Evolutionary conservation across 805 yeast genomes (phyloP).

Genomic region (Yarrowia sp.): DNA sequence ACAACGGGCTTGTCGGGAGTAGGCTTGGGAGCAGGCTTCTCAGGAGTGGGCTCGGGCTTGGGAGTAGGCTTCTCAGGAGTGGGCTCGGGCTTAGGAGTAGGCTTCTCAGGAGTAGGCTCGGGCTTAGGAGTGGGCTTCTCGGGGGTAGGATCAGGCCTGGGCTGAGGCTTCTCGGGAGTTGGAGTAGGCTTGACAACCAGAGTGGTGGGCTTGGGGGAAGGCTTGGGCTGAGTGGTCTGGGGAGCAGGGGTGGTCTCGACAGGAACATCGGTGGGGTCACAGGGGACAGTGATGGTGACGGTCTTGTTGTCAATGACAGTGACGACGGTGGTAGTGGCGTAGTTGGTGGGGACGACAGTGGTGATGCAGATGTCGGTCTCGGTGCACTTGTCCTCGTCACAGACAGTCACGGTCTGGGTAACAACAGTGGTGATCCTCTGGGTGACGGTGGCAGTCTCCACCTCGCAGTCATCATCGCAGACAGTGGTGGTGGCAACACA

Average conservation of each 20-base stretch:
- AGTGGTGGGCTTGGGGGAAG: neutral
- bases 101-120: slow-evolving; percentile 2
- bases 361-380: neutral
- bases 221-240: slow-evolving; percentile 1
- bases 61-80: neutral
- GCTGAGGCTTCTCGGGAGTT: neutral
- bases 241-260: slow-evolving; percentile 3
- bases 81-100: neutral
- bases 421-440: neutral
- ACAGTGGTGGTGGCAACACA: neutral
- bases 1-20: neutral
- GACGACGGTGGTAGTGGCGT: neutral
- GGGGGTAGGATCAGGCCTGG: neutral
- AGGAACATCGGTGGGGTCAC: slow-evolving; percentile 22
- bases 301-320: slow-evolving; percentile 25
- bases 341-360: slow-evolving; percentile 7
- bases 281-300: slow-evolving; percentile 9
- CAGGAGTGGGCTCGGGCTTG: neutral
- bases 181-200: neutral
- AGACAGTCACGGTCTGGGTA: slow-evolving; percentile 21
- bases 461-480: neutral
- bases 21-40: neutral
- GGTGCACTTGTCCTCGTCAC: neutral
- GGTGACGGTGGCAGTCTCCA: neutral
- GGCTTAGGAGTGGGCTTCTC: neutral